Evolutionary conservation across 306 rosid species (phyloP).

Genomic region (Vigna trinervia): DNA sequence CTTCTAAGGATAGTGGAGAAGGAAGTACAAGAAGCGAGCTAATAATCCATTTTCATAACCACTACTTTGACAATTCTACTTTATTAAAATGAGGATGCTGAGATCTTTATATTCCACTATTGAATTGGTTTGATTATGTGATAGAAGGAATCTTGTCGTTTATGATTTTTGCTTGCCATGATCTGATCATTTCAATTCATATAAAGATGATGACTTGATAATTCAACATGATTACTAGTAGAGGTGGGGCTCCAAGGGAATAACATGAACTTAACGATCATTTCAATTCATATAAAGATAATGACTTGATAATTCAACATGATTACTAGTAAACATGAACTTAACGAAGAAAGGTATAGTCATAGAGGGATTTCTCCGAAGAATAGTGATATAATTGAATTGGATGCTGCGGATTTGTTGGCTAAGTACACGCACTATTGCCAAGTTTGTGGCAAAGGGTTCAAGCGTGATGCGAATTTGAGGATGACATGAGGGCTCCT

Average conservation of each 20-base stretch:
- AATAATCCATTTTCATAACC: constrained; percentile 27
- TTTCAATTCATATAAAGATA: too few species aligned
- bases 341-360: constrained; percentile 9
- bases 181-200: too few species aligned
- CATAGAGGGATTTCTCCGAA: not conserved
- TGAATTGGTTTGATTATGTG: too few species aligned
- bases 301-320: too few species aligned
- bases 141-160: too few species aligned
- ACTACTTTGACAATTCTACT: constrained; percentile 2
- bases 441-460: constrained; percentile 91
- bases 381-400: constrained; percentile 61
- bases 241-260: not conserved
- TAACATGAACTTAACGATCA: constrained; percentile 3
- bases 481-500: constrained; percentile 98
- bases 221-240: constrained; percentile 5
- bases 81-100: not conserved
- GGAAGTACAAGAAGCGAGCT: not conserved
- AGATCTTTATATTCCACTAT: not conserved
- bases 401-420: constrained; percentile 71
- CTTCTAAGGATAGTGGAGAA: constrained; percentile 13
- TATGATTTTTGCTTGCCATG: too few species aligned
- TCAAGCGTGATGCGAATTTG: constrained; percentile 87
- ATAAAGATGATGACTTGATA: too few species aligned
- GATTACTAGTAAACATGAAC: not conserved
- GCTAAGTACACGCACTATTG: constrained; percentile 97